phyloP scores from a whole-genome alignment of 179 eudicot species.

The Kewa caespitosa region DNA sequence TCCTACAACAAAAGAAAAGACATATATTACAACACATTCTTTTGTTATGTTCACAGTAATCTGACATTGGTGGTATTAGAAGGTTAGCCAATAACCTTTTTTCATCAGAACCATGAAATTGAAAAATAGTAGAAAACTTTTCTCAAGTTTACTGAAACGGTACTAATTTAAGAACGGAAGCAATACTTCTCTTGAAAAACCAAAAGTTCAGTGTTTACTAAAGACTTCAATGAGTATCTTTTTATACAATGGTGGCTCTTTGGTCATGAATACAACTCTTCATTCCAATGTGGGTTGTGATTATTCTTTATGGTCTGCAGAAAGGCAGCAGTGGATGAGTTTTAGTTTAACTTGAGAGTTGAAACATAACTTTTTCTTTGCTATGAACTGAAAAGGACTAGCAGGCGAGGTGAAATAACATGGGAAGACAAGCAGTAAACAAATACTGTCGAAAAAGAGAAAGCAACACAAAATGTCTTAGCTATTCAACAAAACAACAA shows the following conservation, averaged over 20 bases:
- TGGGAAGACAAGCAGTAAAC: too few species aligned
- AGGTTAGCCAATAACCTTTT: background rate
- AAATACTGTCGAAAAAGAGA: too few species aligned
- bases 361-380: too few species aligned
- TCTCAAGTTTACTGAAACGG: too few species aligned
- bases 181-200: slow-evolving; percentile 61
- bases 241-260: slow-evolving; percentile 74
- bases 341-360: too few species aligned
- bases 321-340: background rate
- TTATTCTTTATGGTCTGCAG: slow-evolving; percentile 59
- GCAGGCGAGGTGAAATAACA: too few species aligned
- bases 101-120: too few species aligned
- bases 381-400: too few species aligned
- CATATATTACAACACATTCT: background rate
- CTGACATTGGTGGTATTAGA: too few species aligned
- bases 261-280: slow-evolving; percentile 70
- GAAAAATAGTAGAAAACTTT: background rate
- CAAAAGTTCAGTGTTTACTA: slow-evolving; percentile 58
- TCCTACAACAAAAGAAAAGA: too few species aligned
- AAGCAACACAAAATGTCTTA: too few species aligned
- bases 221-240: slow-evolving; percentile 63
- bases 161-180: background rate
- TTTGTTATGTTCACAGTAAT: background rate
- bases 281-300: slow-evolving; percentile 75
- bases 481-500: too few species aligned